Evolutionary conservation across 2,329 filamentous ascomycete genomes (phyloP), one percentile per base, ranked within the genome.

Genomic region (Apiospora saccharicola): DNA sequence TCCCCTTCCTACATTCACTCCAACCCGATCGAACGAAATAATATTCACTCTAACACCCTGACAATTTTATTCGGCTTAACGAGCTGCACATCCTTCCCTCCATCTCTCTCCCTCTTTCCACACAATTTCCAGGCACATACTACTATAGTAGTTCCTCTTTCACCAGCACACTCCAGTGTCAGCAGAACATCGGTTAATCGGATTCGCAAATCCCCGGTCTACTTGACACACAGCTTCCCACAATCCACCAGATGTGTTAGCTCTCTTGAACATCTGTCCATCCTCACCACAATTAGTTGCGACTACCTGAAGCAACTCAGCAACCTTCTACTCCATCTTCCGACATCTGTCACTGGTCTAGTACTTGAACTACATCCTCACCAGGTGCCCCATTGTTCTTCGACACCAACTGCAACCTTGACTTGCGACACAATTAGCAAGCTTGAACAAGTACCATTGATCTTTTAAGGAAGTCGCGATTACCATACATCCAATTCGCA

Each of bases 171-270:
- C 30, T 14, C 30, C 57, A 41, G 57, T 41, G 57, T 64, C 57
- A 41, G 57, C 57, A 64, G 34, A 41, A 19, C 57, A 64, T 41
- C 34, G 57, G 57, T 34, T 64, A 41, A 64, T 64, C 57, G 57
- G 53, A 61, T 61, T 37, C 30, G 12, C 30, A 37, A 37, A 64
- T 64, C 22, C 19, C 57, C 57, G 30, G 41, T 64, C 57, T 64
- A 22, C 57, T 64, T 64, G 57, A 64, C 34, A 64, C 57, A 24
- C 57, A 64, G 57, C 57, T 64, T 64, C 57, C 57, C 34, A 34
- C 16, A 53, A 37, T 61, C 53, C 30, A 61, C 53, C 53, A 61
- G 19, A 57, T 57, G 51, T 34, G 19, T 61, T 37, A 61, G 53
- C 53, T 61, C 53, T 61, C 53, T 61, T 37, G 53, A 61, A n/a